Base-by-base conservation (phyloP, 2,329 filamentous ascomycete genomes). In the Colletotrichum brevisporum region DNA sequence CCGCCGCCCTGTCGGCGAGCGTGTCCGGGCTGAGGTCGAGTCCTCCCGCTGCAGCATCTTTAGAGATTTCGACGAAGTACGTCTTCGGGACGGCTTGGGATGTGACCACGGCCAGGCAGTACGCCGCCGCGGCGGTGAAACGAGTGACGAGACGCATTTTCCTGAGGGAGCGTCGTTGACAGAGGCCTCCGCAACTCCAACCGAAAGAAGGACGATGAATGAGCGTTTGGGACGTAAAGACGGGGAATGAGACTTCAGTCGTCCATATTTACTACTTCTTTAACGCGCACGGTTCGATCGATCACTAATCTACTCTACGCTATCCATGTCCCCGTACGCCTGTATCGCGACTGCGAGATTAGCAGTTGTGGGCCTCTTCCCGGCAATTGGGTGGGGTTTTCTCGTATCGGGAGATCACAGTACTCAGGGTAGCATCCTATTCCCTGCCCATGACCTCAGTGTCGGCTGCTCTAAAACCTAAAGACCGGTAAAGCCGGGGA, bases 51-150 rank as follows among this genome's bases (percentile, higher is more conserved):
- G 39, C 1, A 5, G 26, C 24, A 13, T 61, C 16, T 5, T 54
- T 48, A 0, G 56, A 61, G 16, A 66, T 8, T 15, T 61, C 56
- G 39, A 66, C 50, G 1, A 61, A 66, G 15, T 66, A 66, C 13
- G 63, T 48, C 48, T 48, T 61, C 6, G 63, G 63, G 12, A 66
- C 48, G 21, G 50, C 50, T 41, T 66, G 56, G 5, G 56, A 54
- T 36, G 48, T 45, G 9, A 47, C 50, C 15, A 52, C 26, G 26
- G 10, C 1, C 15, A 54, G 21, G 43, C 50, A 61, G 26, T 24
- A 66, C 26, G 63, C 62, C 50, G 16, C 63, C 43, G 41, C 50
- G 4, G 21, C 50, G 13, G 41, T 45, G n/a, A 66, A 60, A 26
- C 18, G 41, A 26, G 26, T 45, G 15, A 61, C 4, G 15, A 61